phyloP scores from a whole-genome alignment of 2,329 filamentous ascomycete genomes.

The Pseudogymnoascus sp. region DNA sequence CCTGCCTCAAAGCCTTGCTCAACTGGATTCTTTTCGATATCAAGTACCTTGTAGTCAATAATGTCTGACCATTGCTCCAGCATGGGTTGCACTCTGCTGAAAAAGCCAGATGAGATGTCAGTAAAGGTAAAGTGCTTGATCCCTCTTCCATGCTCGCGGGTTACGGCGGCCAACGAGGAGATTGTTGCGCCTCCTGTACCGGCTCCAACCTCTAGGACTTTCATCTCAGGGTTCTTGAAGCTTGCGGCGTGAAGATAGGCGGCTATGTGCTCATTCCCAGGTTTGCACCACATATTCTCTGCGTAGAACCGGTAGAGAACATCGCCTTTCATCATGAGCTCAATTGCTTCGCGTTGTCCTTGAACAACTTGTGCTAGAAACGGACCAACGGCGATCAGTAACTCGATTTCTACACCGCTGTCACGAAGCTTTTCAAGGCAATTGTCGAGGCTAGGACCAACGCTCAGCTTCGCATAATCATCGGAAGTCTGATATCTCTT shows the following conservation, averaged over 20 bases:
- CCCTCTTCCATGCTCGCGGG: neutral
- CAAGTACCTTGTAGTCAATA: conserved; percentile 29
- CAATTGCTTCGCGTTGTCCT: conserved; percentile 11
- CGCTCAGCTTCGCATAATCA: conserved; percentile 8
- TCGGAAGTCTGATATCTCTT: conserved; percentile 11
- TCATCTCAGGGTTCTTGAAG: conserved; percentile 11
- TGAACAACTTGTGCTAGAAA: conserved; percentile 8
- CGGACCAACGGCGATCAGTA: conserved; percentile 10
- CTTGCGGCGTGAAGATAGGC: neutral
- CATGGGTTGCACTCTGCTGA: conserved; percentile 27
- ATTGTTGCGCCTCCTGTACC: conserved; percentile 11
- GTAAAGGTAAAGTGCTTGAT: conserved; percentile 16
- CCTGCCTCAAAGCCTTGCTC: conserved; percentile 27
- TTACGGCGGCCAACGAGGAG: conserved; percentile 6
- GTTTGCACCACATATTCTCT: conserved; percentile 8
- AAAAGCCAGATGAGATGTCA: conserved; percentile 26
- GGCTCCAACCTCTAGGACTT: conserved; percentile 14
- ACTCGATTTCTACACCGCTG: conserved; percentile 12
- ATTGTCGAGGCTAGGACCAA: neutral
- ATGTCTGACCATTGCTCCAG: conserved; percentile 23
- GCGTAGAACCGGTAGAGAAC: conserved; percentile 11
- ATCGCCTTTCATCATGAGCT: conserved; percentile 11
- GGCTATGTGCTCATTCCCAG: neutral
- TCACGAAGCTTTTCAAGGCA: neutral
- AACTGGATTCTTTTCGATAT: conserved; percentile 24